Percentiles rank a stretch among this genome's conserved stretches.
phyloP scores from a whole-genome alignment of 2,329 filamentous ascomycete genomes.

The Clonostachys rosea region DNA sequence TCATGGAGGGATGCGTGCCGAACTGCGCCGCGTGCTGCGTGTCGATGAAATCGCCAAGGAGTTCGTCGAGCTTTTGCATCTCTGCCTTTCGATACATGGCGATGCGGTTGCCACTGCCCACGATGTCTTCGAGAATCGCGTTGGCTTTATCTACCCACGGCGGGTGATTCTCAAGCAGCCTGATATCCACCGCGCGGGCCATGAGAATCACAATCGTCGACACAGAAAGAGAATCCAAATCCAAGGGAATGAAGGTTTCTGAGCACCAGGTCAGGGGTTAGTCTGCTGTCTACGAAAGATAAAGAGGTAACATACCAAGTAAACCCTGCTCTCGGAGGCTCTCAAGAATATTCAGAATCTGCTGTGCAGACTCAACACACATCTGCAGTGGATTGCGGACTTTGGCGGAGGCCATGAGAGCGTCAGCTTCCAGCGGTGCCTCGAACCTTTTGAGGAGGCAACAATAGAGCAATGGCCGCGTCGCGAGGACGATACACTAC shows the following conservation, averaged over 20 bases:
- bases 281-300: no score
- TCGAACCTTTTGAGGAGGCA: constrained; percentile 23
- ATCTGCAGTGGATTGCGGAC: constrained; percentile 24
- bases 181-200: constrained; percentile 23
- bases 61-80: constrained; percentile 35
- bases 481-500: constrained; percentile 24
- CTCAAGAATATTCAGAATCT: constrained; percentile 30
- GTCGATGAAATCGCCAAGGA: constrained; percentile 13
- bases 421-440: constrained; percentile 10
- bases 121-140: constrained; percentile 39
- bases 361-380: constrained; percentile 24
- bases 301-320: constrained; percentile 25
- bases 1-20: no score
- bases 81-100: constrained; percentile 37
- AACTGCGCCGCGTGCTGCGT: no score
- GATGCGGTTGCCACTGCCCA: constrained; percentile 36
- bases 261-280: not conserved
- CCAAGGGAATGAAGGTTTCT: constrained; percentile 45
- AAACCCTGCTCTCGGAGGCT: constrained; percentile 37
- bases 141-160: constrained; percentile 34
- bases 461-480: constrained; percentile 20
- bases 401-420: constrained; percentile 29
- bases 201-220: constrained; percentile 35
- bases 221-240: constrained; percentile 36
- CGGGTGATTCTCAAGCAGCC: constrained; percentile 4